phyloP scores from a whole-genome alignment of 1,139 yeast species.

The Torulaspora pretoriensis region DNA sequence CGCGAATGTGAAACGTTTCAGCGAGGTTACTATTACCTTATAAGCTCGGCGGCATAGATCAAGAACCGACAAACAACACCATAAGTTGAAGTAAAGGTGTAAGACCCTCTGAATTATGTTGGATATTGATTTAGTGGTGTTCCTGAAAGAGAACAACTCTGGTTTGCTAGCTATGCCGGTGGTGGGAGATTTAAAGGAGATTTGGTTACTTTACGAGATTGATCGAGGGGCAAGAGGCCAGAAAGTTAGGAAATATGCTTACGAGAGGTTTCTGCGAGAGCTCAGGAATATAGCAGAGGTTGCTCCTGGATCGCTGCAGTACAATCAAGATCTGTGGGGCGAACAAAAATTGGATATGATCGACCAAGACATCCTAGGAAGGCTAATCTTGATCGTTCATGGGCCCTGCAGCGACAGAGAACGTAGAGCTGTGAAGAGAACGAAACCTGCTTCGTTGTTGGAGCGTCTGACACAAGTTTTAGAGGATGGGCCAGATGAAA shows the following conservation, averaged over 20 bases:
- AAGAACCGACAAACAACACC: neutral
- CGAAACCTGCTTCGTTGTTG: slow-evolving; percentile 6
- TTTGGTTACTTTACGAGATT: slow-evolving; percentile 19
- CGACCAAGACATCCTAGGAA: slow-evolving; percentile 24
- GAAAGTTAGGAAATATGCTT: slow-evolving; percentile 3
- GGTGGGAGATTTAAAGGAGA: slow-evolving; percentile 23
- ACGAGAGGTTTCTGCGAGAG: slow-evolving; percentile 15
- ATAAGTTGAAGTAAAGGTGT: neutral
- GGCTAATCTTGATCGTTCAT: slow-evolving; percentile 16
- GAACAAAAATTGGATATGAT: slow-evolving; percentile 23
- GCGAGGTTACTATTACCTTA: neutral
- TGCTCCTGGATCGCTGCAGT: slow-evolving; percentile 18
- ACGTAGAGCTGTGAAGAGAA: neutral
- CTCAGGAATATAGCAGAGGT: slow-evolving; percentile 15
- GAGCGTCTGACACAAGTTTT: slow-evolving; percentile 14
- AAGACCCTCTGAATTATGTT: neutral
- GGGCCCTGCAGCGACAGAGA: neutral
- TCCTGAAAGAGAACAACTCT: slow-evolving; percentile 24
- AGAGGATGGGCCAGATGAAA: slow-evolving; percentile 6
- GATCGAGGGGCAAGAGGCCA: slow-evolving; percentile 8
- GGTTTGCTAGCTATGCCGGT: slow-evolving; percentile 22
- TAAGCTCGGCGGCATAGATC: slow-evolving; percentile 7
- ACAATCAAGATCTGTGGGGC: slow-evolving; percentile 11
- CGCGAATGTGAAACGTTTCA: slow-evolving; percentile 5
- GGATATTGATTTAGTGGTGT: slow-evolving; percentile 15